Percentiles rank a stretch among this genome's conserved stretches.
phyloP scores from a whole-genome alignment of 2,329 filamentous ascomycete genomes.

The Exophiala sp. region DNA sequence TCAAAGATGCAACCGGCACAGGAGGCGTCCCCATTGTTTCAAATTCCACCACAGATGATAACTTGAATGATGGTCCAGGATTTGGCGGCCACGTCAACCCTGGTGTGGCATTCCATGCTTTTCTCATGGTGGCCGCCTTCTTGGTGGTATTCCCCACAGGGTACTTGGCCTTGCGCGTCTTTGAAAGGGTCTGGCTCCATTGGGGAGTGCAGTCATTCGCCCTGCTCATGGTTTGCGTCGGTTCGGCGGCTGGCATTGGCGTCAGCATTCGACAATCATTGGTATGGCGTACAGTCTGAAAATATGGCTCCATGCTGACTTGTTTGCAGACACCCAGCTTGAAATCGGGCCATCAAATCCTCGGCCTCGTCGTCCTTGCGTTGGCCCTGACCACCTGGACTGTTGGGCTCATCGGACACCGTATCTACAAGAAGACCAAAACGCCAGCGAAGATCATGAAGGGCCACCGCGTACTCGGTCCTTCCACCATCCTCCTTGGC shows the following conservation, averaged over 20 bases:
- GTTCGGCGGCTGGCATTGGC: slow-evolving; percentile 52
- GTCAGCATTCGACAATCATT: slow-evolving; percentile 54
- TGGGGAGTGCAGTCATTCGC: slow-evolving; percentile 53
- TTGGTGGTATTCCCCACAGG: slow-evolving; percentile 57
- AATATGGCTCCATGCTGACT: slow-evolving; percentile 5
- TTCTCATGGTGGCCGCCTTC: slow-evolving; percentile 56
- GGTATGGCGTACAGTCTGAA: slow-evolving; percentile 41
- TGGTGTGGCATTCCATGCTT: slow-evolving; percentile 33
- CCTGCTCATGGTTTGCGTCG: slow-evolving; percentile 48
- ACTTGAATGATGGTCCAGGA: slow-evolving; percentile 27
- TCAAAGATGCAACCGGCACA: slow-evolving; percentile 50
- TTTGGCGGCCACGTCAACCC: slow-evolving; percentile 5
- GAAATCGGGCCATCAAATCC: slow-evolving; percentile 55
- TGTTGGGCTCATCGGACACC: slow-evolving; percentile 56
- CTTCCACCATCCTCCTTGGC: slow-evolving; percentile 52
- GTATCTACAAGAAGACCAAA: slow-evolving; percentile 50
- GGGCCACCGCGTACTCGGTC: slow-evolving; percentile 58
- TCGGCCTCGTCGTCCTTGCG: slow-evolving; percentile 55
- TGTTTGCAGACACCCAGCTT: slow-evolving; percentile 48
- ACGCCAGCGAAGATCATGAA: slow-evolving; percentile 48
- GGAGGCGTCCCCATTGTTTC: slow-evolving; percentile 40
- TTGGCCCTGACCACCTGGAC: slow-evolving; percentile 53
- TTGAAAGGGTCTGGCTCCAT: slow-evolving; percentile 54
- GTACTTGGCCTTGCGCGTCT: slow-evolving; percentile 51
- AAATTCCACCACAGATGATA: slow-evolving; percentile 37